These are phyloP conservation scores for Morella rubra DNA, from an alignment of 306 rosid genomes.

Conservation along the genomic window DNA sequence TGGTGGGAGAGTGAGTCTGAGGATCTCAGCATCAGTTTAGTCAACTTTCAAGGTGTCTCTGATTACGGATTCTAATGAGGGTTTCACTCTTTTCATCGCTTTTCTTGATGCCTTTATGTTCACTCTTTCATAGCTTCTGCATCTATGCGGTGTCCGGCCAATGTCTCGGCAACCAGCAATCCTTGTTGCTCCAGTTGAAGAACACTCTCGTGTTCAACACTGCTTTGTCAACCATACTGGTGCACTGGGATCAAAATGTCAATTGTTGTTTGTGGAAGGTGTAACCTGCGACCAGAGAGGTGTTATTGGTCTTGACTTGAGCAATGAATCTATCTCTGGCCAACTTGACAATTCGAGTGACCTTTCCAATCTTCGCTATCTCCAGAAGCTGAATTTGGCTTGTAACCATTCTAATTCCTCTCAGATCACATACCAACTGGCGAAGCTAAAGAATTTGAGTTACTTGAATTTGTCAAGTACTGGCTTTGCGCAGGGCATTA, in stretches of 20 bases:
- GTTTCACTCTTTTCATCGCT: background rate
- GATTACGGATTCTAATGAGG: background rate
- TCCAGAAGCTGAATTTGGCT: too few species aligned
- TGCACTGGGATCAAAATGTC: constrained; percentile 19
- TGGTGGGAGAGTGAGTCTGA: too few species aligned
- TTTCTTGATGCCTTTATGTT: background rate
- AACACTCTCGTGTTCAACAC: background rate
- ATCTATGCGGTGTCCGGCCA: constrained; percentile 25
- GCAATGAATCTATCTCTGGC: too few species aligned
- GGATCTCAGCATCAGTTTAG: too few species aligned
- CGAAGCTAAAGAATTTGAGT: too few species aligned
- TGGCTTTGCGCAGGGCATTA: too few species aligned
- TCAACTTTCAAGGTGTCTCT: background rate
- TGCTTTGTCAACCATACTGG: constrained; percentile 1
- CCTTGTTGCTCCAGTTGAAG: constrained; percentile 29
- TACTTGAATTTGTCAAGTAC: too few species aligned
- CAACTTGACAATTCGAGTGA: too few species aligned
- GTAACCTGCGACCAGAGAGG: constrained; percentile 18
- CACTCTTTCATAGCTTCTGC: too few species aligned
- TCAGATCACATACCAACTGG: too few species aligned
- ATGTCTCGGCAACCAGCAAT: constrained; percentile 25
- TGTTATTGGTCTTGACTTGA: constrained; percentile 29
- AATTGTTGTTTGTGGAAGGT: constrained; percentile 39
- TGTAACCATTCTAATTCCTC: too few species aligned
- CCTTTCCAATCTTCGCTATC: too few species aligned